These are phyloP conservation scores for Cercospora brassicicola DNA, from an alignment of 2,329 filamentous ascomycete genomes.

Conservation along the genomic window DNA sequence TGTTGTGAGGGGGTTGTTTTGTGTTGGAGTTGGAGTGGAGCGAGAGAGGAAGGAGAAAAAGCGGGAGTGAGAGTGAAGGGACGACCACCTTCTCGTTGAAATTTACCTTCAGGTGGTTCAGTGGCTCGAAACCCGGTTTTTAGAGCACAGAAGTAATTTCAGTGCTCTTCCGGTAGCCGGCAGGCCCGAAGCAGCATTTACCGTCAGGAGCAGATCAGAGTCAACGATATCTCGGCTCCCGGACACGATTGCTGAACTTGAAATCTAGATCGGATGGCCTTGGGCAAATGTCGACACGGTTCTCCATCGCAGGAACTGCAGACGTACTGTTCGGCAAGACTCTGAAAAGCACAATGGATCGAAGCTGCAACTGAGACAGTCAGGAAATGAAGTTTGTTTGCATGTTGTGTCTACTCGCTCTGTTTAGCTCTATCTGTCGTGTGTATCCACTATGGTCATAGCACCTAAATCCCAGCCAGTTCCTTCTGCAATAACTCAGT, in stretches of 20 bases:
- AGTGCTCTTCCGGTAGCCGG: background rate
- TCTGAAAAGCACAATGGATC: background rate
- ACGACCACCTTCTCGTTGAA: background rate
- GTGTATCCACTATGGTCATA: background rate
- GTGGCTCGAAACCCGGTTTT: background rate
- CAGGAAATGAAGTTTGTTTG: too few relatives aligned
- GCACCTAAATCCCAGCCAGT: background rate
- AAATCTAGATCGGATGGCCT: too few relatives aligned
- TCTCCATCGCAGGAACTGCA: too few relatives aligned
- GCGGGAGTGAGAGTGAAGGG: background rate
- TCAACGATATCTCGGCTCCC: background rate
- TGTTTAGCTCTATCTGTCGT: background rate
- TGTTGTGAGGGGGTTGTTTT: slow-evolving; percentile 20
- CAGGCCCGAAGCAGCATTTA: background rate
- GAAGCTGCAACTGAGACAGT: background rate
- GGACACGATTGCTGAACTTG: background rate
- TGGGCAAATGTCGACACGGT: too few relatives aligned
- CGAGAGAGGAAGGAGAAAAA: background rate
- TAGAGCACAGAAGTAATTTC: background rate
- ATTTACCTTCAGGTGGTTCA: too few relatives aligned
- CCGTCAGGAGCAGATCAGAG: background rate
- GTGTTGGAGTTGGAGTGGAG: slow-evolving; percentile 15
- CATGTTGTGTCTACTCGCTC: background rate
- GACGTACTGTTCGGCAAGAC: background rate
- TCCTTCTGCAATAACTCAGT: background rate